Evolutionary conservation across 1,139 yeast species (phyloP), one percentile per base, ranked within the genome.

Genomic region (Candida sp.): DNA sequence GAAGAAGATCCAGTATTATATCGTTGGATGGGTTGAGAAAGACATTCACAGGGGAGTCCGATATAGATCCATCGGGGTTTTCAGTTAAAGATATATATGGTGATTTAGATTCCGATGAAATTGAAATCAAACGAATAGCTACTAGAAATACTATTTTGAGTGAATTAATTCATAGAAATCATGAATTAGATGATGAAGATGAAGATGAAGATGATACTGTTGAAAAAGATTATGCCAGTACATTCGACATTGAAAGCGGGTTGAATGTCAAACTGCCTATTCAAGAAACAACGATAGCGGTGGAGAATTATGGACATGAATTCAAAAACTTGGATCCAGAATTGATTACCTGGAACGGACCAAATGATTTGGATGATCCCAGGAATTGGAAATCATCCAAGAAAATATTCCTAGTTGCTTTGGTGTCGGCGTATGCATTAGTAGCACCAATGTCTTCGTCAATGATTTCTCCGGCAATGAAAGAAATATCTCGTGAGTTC

Each of bases 381-480:
- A 51, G 71, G 40, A 72, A 73, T 51, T 73, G 76, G 76, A 42
- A 60, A 1, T 7, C 51, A 2, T 38, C 50, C 6, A 60, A 55
- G 15, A 73, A 73, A 48, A 50, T 58, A 6, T 54, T 48, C 35
- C 50, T 70, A 38, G 52, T 69, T 15, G 66, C 56, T 4, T 58
- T 70, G 49, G 77, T 71, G 1, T 70, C 76, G 0, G 45, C 70
- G 15, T 73, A 71, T 49, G 70, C 77, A 1, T 59, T 73, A 42
- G 71, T 72, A 15, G 70, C 77, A 6, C 77, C 77, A 5, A 70
- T 73, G 72, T 67, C 75, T 3, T 71, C 77, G 12, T 68, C 75
- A 6, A 73, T 73, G 57, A 60, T 69, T 22, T 69, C 76, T 4
- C 77, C 78, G 0, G 77, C 77, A 0, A 61, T 70, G 55, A 42